These are phyloP conservation scores for Pythium catenulatum DNA, from an alignment of 352 stramenopile genomes.

Conservation along the genomic window DNA sequence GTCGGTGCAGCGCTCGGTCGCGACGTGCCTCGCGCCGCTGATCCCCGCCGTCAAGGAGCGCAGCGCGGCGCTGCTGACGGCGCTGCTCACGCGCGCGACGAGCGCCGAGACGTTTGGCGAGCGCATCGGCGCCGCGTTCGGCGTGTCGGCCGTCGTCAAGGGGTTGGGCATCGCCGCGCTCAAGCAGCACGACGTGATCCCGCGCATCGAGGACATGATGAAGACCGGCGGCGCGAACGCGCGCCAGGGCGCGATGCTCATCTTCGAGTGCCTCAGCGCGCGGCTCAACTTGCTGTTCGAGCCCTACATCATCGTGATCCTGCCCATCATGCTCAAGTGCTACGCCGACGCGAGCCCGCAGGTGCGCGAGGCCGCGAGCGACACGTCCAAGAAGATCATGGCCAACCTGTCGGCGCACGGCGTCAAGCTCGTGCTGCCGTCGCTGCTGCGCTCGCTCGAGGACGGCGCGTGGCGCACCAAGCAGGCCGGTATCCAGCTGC, in stretches of 20 bases:
- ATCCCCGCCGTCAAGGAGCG: conserved; percentile 90
- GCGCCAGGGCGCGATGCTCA: conserved; percentile 96
- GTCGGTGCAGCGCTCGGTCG: conserved; percentile 95
- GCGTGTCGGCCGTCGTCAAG: conserved; percentile 98
- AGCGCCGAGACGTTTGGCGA: conserved; percentile 91
- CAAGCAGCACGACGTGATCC: conserved; percentile 98
- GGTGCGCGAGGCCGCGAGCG: conserved; percentile 97
- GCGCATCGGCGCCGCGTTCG: conserved; percentile 96
- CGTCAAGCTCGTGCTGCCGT: conserved; percentile 98
- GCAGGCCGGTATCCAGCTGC: conserved; percentile 98
- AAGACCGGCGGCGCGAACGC: conserved; percentile 85
- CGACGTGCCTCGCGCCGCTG: conserved; percentile 94
- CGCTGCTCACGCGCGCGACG: conserved; percentile 85
- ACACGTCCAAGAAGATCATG: conserved; percentile 98
- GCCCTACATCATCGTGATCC: conserved; percentile 98
- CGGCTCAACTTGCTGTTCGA: conserved; percentile 98
- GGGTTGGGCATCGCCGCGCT: conserved; percentile 98
- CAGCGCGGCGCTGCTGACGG: conserved; percentile 85
- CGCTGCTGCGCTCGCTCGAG: conserved; percentile 96
- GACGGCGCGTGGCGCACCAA: conserved; percentile 98
- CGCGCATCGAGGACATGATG: conserved; percentile 91
- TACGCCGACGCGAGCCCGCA: conserved; percentile 97
- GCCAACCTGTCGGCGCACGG: conserved; percentile 98
- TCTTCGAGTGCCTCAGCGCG: conserved; percentile 98
- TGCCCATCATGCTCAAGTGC: conserved; percentile 98